A percentile compares a stretch with the other conserved stretches of the same genome.
phyloP scores from a whole-genome alignment of 805 yeast species.

The Wilhelminamyces savonicus region DNA sequence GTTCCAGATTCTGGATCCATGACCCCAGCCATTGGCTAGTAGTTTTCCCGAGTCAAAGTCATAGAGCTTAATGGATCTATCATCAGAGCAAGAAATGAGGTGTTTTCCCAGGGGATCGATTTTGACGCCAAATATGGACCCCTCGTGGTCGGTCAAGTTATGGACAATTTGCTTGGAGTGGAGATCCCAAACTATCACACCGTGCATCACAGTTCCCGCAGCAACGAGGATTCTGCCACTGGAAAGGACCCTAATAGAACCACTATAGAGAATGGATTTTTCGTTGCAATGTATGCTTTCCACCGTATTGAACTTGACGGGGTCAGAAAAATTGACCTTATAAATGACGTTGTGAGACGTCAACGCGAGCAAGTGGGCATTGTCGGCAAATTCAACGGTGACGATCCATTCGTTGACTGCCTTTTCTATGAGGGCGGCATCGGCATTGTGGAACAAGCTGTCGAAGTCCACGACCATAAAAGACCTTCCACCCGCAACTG shows the following conservation, averaged over 20 bases:
- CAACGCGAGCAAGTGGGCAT: conserved; percentile 40
- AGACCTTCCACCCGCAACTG: conserved; percentile 69
- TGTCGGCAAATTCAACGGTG: conserved; percentile 44
- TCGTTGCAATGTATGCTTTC: conserved; percentile 48
- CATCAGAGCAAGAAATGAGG: conserved; percentile 86
- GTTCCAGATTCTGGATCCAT: conserved; percentile 89
- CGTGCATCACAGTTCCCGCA: conserved; percentile 92
- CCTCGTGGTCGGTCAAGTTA: conserved; percentile 72
- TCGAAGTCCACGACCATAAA: conserved; percentile 33
- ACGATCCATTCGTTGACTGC: conserved; percentile 78
- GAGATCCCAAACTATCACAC: conserved; percentile 74
- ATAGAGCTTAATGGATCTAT: conserved; percentile 80
- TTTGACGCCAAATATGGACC: conserved; percentile 81
- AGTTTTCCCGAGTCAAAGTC: conserved; percentile 49
- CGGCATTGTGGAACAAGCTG: conserved; percentile 16
- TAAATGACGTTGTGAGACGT: conserved; percentile 75
- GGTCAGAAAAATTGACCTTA: conserved; percentile 22
- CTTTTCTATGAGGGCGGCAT: conserved; percentile 30
- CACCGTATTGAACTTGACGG: conserved; percentile 17
- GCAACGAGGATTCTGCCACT: conserved; percentile 48
- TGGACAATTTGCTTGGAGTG: conserved; percentile 37
- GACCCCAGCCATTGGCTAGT: conserved; percentile 91
- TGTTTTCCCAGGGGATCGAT: conserved; percentile 49
- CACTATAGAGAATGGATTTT: conserved; percentile 83
- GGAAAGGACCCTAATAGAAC: conserved; percentile 51